Percentiles rank a stretch among this genome's conserved stretches.
Evolutionary conservation across 345 rosid species (phyloP).

Genomic region (Fremontodendron californicum): DNA sequence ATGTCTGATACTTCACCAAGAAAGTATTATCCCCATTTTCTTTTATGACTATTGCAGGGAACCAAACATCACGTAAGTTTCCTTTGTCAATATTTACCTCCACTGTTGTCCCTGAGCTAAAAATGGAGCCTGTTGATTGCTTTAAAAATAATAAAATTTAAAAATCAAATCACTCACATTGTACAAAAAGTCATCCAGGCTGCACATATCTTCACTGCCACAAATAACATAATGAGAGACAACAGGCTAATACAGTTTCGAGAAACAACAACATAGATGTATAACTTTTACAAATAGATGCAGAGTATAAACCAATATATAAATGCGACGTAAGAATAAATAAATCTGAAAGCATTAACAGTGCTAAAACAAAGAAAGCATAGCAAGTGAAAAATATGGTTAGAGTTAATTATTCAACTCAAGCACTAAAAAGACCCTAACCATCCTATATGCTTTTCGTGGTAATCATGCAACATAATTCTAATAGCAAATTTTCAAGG

Average conservation of each 20-base stretch:
- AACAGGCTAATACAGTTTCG: background rate
- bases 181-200: background rate
- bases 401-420: background rate
- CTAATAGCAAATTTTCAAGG: background rate
- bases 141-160: conserved; percentile 30
- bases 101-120: too few relatives aligned
- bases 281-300: background rate
- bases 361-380: background rate
- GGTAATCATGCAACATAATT: background rate
- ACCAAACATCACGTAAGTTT: conserved; percentile 42
- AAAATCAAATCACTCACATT: conserved; percentile 26
- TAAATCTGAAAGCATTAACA: background rate
- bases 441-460: background rate
- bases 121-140: too few relatives aligned
- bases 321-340: background rate
- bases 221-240: background rate
- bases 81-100: too few relatives aligned
- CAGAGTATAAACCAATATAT: background rate
- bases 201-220: background rate
- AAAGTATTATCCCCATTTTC: conserved; percentile 34
- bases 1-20: conserved; percentile 37
- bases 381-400: background rate
- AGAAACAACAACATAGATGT: background rate
- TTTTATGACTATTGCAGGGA: conserved; percentile 48
- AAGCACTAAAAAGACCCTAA: background rate